These are phyloP conservation scores for Pseudofabraea citricarpa DNA, from an alignment of 2,329 filamentous ascomycete species.

Conservation along the genomic window DNA sequence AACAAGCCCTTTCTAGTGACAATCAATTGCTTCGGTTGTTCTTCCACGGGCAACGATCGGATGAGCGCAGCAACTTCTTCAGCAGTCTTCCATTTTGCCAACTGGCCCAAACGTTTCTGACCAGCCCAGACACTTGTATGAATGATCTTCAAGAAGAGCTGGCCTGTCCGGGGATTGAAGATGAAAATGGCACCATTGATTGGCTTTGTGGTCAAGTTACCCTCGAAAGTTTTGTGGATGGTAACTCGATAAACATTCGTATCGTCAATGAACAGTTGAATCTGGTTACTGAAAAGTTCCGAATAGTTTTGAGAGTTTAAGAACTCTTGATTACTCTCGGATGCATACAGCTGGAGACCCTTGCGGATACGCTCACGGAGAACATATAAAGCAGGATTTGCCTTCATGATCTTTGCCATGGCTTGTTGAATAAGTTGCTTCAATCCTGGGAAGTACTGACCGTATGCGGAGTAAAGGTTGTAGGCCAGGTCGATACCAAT, in stretches of 20 bases:
- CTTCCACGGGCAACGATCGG: constrained; percentile 90
- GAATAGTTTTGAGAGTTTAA: constrained; percentile 99
- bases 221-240: constrained; percentile 99
- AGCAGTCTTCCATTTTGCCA: constrained; percentile 99
- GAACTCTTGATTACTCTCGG: constrained; percentile 98
- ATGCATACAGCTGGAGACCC: constrained; percentile 95
- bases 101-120: constrained; percentile 95
- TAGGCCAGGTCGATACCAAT: constrained; percentile 96
- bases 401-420: constrained; percentile 99
- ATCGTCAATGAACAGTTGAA: constrained; percentile 97
- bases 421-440: constrained; percentile 95
- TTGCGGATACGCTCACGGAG: constrained; percentile 96
- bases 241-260: constrained; percentile 99
- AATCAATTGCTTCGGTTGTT: constrained; percentile 97
- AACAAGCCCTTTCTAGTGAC: constrained; percentile 95
- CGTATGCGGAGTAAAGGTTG: constrained; percentile 96
- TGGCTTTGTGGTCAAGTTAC: constrained; percentile 97
- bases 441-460: constrained; percentile 96
- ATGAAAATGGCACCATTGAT: constrained; percentile 99
- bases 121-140: constrained; percentile 99
- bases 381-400: constrained; percentile 94
- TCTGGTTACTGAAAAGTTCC: constrained; percentile 97
- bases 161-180: constrained; percentile 97
- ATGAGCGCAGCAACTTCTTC: constrained; percentile 99
- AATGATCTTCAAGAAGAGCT: constrained; percentile 98